phyloP scores from a whole-genome alignment of 768 basidiomycete genomes.

The Hydnomerulius pinastri region DNA sequence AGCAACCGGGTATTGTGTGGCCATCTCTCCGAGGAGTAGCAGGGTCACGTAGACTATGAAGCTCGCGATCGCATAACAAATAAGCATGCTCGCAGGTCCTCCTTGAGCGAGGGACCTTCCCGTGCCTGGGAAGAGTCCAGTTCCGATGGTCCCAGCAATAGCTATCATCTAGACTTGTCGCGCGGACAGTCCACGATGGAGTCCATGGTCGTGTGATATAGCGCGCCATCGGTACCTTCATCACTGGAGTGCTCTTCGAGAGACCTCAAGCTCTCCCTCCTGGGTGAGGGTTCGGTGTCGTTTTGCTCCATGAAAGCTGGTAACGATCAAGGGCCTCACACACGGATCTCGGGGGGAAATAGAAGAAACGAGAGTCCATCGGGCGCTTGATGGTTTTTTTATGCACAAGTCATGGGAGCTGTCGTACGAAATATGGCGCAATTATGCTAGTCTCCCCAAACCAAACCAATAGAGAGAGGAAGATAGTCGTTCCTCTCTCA shows the following conservation, averaged over 20 bases:
- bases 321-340: conserved; percentile 36
- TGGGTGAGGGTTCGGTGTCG: background rate
- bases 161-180: conserved; percentile 90
- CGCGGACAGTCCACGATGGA: conserved; percentile 70
- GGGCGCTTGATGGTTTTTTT: too few relatives aligned
- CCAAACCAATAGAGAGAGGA: too few relatives aligned
- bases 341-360: background rate
- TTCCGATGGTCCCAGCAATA: conserved; percentile 70
- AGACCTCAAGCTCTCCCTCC: background rate
- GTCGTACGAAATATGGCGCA: too few relatives aligned
- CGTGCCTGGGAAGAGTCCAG: conserved; percentile 60
- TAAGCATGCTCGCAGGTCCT: conserved; percentile 84
- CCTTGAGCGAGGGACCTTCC: conserved; percentile 80
- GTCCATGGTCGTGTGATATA: conserved; percentile 22
- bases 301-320: conserved; percentile 47
- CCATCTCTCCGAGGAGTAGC: conserved; percentile 84
- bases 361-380: background rate
- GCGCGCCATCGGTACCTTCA: background rate
- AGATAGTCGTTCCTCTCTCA: too few relatives aligned
- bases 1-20: conserved; percentile 83
- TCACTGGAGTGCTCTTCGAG: background rate
- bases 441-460: too few relatives aligned
- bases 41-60: conserved; percentile 78
- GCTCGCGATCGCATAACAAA: conserved; percentile 78
- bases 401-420: too few relatives aligned